phyloP scores from a whole-genome alignment of 2,329 filamentous ascomycete genomes.

The Fusarium incarnatum region DNA sequence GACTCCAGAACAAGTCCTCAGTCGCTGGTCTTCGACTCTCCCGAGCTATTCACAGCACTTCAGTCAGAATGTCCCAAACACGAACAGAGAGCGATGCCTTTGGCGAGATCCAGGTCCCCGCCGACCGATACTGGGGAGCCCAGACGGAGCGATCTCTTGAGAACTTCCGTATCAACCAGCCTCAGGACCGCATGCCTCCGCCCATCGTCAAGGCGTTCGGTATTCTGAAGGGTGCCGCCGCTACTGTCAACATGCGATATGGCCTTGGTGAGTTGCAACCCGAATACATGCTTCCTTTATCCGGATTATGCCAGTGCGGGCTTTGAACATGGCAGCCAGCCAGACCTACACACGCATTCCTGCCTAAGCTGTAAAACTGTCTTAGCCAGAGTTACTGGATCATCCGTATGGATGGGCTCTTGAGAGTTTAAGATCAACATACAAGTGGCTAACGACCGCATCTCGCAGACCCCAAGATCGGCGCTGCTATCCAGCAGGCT shows the following conservation, averaged over 20 bases:
- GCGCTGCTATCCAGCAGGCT: conserved; percentile 93
- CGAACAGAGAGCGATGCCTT: conserved; percentile 97
- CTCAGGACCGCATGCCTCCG: conserved; percentile 97
- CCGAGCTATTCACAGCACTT: conserved; percentile 57
- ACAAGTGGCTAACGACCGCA: conserved; percentile 6
- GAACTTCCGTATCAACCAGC: conserved; percentile 99
- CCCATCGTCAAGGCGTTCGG: conserved; percentile 94
- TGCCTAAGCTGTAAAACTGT: background rate
- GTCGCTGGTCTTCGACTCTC: conserved; percentile 38
- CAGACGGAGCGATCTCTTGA: conserved; percentile 95
- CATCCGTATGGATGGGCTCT: background rate
- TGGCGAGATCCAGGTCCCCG: conserved; percentile 91
- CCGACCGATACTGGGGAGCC: conserved; percentile 98
- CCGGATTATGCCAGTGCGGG: background rate
- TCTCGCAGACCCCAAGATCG: conserved; percentile 81
- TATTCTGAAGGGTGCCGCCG: conserved; percentile 96
- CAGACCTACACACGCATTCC: conserved; percentile 5
- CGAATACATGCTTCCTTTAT: background rate
- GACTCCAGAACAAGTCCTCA: conserved; percentile 35
- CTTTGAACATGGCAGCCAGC: background rate
- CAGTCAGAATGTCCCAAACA: conserved; percentile 65
- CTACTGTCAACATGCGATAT: conserved; percentile 93
- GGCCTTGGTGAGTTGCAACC: conserved; percentile 74
- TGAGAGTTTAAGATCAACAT: background rate
- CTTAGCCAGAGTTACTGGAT: background rate